These are phyloP conservation scores for Cucurbita maxima DNA, from an alignment of 306 rosid genomes.

Conservation along the genomic window DNA sequence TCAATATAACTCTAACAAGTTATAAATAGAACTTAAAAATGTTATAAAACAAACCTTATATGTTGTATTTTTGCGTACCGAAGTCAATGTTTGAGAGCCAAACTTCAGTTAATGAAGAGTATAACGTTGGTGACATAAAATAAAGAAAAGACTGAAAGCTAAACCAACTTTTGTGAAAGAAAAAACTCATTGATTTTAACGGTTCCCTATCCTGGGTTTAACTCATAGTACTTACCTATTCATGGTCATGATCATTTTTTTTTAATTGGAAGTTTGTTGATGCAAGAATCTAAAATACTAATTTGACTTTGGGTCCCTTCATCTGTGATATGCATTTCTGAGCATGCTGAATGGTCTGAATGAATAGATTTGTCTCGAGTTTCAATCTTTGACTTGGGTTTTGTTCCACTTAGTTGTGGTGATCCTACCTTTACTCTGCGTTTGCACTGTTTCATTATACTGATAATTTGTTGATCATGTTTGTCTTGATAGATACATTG, in stretches of 20 bases:
- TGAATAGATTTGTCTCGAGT: neutral
- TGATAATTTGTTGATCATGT: constrained; percentile 4
- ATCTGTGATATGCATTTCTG: neutral
- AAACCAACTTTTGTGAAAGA: neutral
- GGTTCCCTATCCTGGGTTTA: neutral
- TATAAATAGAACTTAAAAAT: neutral
- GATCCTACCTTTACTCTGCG: neutral
- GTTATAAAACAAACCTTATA: neutral
- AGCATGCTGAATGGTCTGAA: neutral
- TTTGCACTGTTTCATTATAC: neutral
- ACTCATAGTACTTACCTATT: neutral
- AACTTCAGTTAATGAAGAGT: neutral
- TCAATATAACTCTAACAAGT: neutral
- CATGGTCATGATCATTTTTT: neutral
- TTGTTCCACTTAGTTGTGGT: neutral
- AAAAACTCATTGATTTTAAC: neutral
- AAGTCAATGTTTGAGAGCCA: neutral
- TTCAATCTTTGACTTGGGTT: neutral
- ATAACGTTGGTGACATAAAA: neutral
- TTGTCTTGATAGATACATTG: constrained; percentile 37
- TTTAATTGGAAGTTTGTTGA: neutral
- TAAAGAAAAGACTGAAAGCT: neutral
- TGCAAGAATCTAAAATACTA: neutral
- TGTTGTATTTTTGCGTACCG: neutral
- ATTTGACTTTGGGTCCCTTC: neutral